Percentiles rank a stretch among this genome's conserved stretches.
Evolutionary conservation across 257 asterid genomes (phyloP).

Genomic region (Capsicum chinense): DNA sequence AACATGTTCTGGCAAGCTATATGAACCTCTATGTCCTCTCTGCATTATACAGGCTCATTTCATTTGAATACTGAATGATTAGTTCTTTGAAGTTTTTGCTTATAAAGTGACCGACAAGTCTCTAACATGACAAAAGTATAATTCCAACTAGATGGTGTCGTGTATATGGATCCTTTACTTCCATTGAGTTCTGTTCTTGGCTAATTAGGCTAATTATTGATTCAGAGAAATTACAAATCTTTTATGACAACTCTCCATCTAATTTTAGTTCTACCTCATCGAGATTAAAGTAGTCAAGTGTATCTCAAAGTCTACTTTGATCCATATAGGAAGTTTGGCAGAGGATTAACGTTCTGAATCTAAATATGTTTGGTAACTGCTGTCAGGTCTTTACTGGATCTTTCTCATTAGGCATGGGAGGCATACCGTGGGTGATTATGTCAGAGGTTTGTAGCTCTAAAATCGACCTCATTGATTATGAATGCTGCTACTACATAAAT

Average conservation of each 20-base stretch:
- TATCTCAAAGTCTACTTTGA: background rate
- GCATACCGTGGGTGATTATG: slow-evolving; percentile 94
- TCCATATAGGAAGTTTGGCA: background rate
- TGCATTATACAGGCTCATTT: background rate
- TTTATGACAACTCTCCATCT: background rate
- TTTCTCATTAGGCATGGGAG: slow-evolving; percentile 90
- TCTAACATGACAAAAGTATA: background rate
- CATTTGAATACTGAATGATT: background rate
- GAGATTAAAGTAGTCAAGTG: background rate
- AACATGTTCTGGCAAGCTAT: background rate
- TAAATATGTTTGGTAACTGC: background rate
- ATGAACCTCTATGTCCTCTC: background rate
- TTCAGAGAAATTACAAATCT: background rate
- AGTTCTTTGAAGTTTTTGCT: background rate
- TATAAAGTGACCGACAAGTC: background rate
- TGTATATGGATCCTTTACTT: background rate
- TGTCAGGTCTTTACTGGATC: slow-evolving; percentile 71
- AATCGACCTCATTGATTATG: background rate
- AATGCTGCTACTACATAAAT: background rate
- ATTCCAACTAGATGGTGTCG: background rate
- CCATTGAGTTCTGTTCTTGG: background rate
- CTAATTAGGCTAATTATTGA: background rate
- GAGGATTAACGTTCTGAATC: background rate
- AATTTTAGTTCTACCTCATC: background rate
- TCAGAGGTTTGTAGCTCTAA: slow-evolving; percentile 64